Percentiles rank a stretch among this genome's conserved stretches.
Evolutionary conservation across 306 rosid species (phyloP).

Genomic region (Albizia julibrissin): DNA sequence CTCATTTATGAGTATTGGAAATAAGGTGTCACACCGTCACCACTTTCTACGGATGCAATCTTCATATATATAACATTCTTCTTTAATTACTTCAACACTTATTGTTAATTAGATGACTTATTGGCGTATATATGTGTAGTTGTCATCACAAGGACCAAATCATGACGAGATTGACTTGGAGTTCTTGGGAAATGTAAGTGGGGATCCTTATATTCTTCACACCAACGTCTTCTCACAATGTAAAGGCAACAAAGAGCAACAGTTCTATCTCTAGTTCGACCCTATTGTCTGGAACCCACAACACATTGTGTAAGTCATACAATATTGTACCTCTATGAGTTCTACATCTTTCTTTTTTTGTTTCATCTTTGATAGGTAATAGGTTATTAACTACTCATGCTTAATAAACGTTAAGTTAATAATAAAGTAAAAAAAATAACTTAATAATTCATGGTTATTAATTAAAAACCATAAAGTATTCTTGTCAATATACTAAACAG

Average conservation of each 20-base stretch:
- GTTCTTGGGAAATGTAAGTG: constrained; percentile 28
- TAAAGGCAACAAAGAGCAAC: constrained; percentile 24
- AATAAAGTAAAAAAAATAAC: no score
- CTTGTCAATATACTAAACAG: no score
- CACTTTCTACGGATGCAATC: constrained; percentile 60
- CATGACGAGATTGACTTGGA: constrained; percentile 62
- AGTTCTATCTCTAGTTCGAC: constrained; percentile 58
- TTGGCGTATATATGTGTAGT: constrained; percentile 34
- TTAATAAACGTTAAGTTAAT: no score
- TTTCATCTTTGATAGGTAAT: no score
- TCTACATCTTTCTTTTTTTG: no score
- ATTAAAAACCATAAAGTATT: no score
- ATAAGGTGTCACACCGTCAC: no score
- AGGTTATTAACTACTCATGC: no score
- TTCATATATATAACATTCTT: not conserved
- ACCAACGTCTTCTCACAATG: constrained; percentile 55
- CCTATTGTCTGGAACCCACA: constrained; percentile 58
- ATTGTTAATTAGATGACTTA: no score
- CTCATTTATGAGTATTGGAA: no score
- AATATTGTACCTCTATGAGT: no score
- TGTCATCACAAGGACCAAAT: constrained; percentile 64
- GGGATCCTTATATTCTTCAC: constrained; percentile 53
- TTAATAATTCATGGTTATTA: no score
- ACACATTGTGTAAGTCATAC: constrained; percentile 41
- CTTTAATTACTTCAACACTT: not conserved